phyloP scores from a whole-genome alignment of 495 filamentous ascomycete genomes.

The Glarea lozoyensis region DNA sequence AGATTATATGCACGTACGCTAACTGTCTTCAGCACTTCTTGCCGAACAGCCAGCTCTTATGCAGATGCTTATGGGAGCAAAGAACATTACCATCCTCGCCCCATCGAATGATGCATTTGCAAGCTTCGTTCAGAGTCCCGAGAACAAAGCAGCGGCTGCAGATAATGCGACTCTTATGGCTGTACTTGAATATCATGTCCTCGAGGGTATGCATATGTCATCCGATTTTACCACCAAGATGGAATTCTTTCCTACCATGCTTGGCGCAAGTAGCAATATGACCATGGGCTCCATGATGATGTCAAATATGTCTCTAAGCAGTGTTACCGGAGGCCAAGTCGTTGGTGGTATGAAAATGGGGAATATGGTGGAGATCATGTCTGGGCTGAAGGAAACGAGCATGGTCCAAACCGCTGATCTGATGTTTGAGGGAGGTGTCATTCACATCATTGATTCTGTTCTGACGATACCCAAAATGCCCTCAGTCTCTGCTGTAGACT shows the following conservation, averaged over 20 bases:
- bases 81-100: slow-evolving; percentile 55
- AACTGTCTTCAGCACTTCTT: slow-evolving; percentile 26
- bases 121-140: slow-evolving; percentile 24
- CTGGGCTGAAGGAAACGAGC: slow-evolving; percentile 27
- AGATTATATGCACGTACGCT: background rate
- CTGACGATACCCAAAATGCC: slow-evolving; percentile 45
- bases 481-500: slow-evolving; percentile 33
- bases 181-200: slow-evolving; percentile 54
- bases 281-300: slow-evolving; percentile 15
- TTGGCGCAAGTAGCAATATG: slow-evolving; percentile 21
- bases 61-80: slow-evolving; percentile 28
- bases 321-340: slow-evolving; percentile 24
- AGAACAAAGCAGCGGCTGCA: slow-evolving; percentile 16
- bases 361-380: slow-evolving; percentile 26
- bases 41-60: slow-evolving; percentile 29
- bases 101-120: slow-evolving; percentile 51
- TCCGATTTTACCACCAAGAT: slow-evolving; percentile 33
- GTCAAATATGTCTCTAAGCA: slow-evolving; percentile 33
- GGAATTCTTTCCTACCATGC: slow-evolving; percentile 44
- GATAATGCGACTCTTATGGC: slow-evolving; percentile 33
- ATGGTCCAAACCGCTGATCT: slow-evolving; percentile 35
- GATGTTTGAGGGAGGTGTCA: slow-evolving; percentile 51
- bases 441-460: slow-evolving; percentile 55
- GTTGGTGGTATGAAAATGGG: slow-evolving; percentile 21
- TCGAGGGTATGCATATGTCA: slow-evolving; percentile 41